Conservation (phyloP, 2,329 filamentous ascomycete species). For the Erysiphe pulchra region DNA sequence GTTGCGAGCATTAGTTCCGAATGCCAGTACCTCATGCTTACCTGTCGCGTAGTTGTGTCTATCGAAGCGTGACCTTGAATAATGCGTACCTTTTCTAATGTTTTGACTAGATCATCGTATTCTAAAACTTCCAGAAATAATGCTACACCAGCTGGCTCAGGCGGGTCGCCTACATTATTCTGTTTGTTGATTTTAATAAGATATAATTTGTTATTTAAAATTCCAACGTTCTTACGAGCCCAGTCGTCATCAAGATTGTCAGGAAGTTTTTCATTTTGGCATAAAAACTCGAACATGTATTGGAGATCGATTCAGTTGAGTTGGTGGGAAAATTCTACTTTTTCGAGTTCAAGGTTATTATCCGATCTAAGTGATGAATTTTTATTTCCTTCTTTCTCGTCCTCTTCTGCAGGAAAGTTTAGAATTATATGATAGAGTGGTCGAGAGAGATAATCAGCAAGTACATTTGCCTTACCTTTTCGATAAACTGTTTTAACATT, state of each 20-base stretch:
- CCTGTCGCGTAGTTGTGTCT: not conserved
- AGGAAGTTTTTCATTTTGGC: not conserved
- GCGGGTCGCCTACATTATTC: not conserved
- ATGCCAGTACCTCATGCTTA: not conserved
- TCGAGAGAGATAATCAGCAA: no score
- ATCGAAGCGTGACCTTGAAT: not conserved
- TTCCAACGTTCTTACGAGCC: not conserved
- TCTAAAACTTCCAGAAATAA: not conserved
- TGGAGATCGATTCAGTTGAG: not conserved
- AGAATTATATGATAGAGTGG: no score
- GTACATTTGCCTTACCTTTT: not conserved
- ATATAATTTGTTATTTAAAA: not conserved
- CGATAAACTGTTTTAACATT: not conserved
- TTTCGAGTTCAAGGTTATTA: not conserved
- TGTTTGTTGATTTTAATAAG: not conserved
- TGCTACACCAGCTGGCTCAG: not conserved
- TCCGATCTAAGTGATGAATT: no score
- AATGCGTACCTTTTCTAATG: not conserved
- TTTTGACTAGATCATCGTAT: not conserved
- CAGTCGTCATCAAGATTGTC: not conserved
- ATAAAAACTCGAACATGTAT: not conserved
- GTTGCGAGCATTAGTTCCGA: not conserved
- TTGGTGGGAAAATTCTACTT: not conserved
- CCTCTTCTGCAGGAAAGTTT: no score
- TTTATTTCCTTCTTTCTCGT: no score